Conservation (phyloP, 176 grass and related monocot genomes). For the Oryza glaberrima region DNA sequence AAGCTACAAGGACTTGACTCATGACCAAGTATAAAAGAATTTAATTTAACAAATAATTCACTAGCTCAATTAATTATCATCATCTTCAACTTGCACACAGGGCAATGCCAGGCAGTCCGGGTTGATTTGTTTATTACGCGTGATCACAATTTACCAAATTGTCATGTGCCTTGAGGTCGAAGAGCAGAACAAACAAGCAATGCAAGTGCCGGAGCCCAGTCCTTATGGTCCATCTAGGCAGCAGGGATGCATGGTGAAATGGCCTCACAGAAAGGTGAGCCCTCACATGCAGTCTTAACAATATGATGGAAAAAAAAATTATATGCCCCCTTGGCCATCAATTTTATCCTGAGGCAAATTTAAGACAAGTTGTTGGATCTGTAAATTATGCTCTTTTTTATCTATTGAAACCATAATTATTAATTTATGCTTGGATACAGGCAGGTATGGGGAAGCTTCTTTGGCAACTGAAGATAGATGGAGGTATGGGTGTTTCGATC, state of each 20-base stretch:
- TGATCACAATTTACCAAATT: conserved; percentile 9
- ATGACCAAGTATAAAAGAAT: neutral
- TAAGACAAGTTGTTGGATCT: conserved; percentile 49
- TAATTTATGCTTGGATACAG: neutral
- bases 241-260: neutral
- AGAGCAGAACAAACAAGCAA: conserved; percentile 33
- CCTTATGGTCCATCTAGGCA: conserved; percentile 26
- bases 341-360: conserved; percentile 19
- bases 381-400: neutral
- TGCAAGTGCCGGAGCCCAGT: conserved; percentile 22
- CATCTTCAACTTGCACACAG: conserved; percentile 26
- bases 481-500: conserved; percentile 40
- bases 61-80: conserved; percentile 6
- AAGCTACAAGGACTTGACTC: no score
- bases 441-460: conserved; percentile 35
- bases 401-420: neutral
- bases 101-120: conserved; percentile 15
- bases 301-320: neutral
- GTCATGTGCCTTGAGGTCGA: conserved; percentile 39
- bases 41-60: neutral
- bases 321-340: neutral
- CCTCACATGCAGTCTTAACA: conserved; percentile 11
- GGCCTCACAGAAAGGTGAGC: conserved; percentile 24
- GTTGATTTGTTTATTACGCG: conserved; percentile 34
- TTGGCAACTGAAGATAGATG: conserved; percentile 13